Evolutionary conservation across 345 rosid species (phyloP), one percentile per base, ranked within the genome.

Genomic region (Acer campestre): DNA sequence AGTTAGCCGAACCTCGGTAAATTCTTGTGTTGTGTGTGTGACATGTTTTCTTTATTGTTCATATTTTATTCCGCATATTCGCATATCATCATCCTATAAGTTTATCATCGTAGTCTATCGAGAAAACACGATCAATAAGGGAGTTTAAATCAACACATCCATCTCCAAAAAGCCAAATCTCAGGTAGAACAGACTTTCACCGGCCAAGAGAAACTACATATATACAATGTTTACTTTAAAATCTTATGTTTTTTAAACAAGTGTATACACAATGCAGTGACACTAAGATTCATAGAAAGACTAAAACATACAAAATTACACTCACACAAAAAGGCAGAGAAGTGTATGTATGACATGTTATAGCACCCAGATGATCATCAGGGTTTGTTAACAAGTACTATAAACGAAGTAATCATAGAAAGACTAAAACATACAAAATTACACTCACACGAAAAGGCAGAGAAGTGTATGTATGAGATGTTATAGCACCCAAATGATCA

Each of bases 141-240:
- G n/a, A n/a, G n/a, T n/a, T n/a, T n/a, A n/a, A n/a, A n/a, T n/a
- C n/a, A n/a, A n/a, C n/a, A n/a, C n/a, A n/a, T 1, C 35, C 35
- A 61, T 61, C 12, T 40, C 31, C 44, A 42, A 42, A 42, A 42
- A 42, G 46, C 46, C 46, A 42, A 9, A 42, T 42, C 46, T 42
- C 46, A 42, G 17, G 67, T 23, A 62, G 38, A 62, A 61, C 25
- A 61, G 61, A 77, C 68, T 18, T 69, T 18, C 20, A 77, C 17
- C 31, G 14, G 61, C 51, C 27, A 48, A 40, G 48, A 70, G 51
- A 44, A 68, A 29, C 51, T 4, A 31, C 22, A 38, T 63, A 42
- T 40, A 25, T 38, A 23, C 25, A 66, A 35, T 35, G 14, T 67
- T 56, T n/a, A 55, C 16, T n/a, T 4, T 4, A 38, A 55, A 9